Percentiles rank a stretch among this genome's conserved stretches.
phyloP scores from a whole-genome alignment of 2,329 filamentous ascomycete species.

The Pestalotiopsis sp. region DNA sequence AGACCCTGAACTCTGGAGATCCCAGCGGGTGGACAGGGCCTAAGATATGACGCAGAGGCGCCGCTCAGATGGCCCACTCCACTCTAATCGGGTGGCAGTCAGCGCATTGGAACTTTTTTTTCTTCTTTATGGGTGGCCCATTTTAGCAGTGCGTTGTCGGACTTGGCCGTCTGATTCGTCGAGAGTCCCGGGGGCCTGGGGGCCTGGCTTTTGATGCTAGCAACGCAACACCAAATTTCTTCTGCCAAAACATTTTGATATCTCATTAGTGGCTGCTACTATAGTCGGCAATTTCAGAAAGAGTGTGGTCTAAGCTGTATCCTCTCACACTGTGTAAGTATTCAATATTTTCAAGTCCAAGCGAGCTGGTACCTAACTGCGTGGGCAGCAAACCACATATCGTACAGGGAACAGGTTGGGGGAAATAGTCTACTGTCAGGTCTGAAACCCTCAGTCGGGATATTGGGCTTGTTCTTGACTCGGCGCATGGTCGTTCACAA shows the following conservation, averaged over 20 bases:
- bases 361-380: neutral
- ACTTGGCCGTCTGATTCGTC: neutral
- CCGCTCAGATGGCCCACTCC: neutral
- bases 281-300: neutral
- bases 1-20: neutral
- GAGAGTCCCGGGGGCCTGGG: neutral
- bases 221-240: slow-evolving; percentile 1
- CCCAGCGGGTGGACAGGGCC: neutral
- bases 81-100: neutral
- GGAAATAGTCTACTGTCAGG: neutral
- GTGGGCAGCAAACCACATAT: neutral
- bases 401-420: neutral
- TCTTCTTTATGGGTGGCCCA: neutral
- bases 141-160: neutral
- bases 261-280: neutral
- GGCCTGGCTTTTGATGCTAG: neutral
- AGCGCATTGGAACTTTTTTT: neutral
- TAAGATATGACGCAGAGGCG: neutral
- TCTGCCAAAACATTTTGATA: neutral
- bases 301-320: neutral
- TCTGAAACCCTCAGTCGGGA: neutral
- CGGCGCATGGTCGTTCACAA: slow-evolving; percentile 7
- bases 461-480: slow-evolving; percentile 1
- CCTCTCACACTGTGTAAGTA: neutral
- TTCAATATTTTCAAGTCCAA: neutral